Percentiles rank a stretch among this genome's conserved stretches.
These are phyloP conservation scores for Tricholoma saponaceum DNA, from an alignment of 768 basidiomycete genomes.

Conservation along the genomic window DNA sequence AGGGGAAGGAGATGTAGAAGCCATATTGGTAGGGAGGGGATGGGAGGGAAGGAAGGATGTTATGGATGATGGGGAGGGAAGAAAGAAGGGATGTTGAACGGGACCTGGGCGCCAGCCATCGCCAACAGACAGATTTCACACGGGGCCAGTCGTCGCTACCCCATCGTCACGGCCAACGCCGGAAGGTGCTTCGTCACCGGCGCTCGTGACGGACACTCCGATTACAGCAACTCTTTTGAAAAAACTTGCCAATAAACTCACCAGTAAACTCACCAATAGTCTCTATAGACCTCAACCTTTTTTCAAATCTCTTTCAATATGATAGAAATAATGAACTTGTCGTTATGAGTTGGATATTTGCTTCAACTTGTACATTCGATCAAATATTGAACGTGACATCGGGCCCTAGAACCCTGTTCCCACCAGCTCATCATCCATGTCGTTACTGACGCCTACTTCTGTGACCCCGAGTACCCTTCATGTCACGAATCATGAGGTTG, in stretches of 20 bases:
- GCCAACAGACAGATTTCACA: slow-evolving; percentile 54
- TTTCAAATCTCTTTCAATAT: too few species aligned
- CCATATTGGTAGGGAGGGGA: slow-evolving; percentile 18
- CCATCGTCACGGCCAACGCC: slow-evolving; percentile 58
- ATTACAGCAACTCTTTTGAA: slow-evolving; percentile 24
- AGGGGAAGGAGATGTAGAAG: slow-evolving; percentile 27
- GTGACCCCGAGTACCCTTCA: background rate
- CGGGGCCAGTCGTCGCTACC: slow-evolving; percentile 47
- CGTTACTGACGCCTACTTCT: background rate
- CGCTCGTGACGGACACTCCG: slow-evolving; percentile 51
- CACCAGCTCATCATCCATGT: background rate
- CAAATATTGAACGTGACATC: slow-evolving; percentile 4
- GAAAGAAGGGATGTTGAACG: slow-evolving; percentile 39
- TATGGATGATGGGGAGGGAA: slow-evolving; percentile 32
- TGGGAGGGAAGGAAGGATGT: slow-evolving; percentile 20
- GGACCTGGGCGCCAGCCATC: slow-evolving; percentile 49
- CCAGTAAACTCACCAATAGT: too few species aligned
- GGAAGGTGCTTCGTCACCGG: slow-evolving; percentile 54
- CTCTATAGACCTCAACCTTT: too few species aligned
- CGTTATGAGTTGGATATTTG: too few species aligned
- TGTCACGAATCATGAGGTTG: background rate
- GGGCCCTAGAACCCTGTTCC: background rate
- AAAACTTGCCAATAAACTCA: background rate
- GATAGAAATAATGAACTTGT: too few species aligned
- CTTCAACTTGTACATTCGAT: background rate